Conservation (phyloP, 352 stramenopile species). For the Phytophthora sojae region DNA sequence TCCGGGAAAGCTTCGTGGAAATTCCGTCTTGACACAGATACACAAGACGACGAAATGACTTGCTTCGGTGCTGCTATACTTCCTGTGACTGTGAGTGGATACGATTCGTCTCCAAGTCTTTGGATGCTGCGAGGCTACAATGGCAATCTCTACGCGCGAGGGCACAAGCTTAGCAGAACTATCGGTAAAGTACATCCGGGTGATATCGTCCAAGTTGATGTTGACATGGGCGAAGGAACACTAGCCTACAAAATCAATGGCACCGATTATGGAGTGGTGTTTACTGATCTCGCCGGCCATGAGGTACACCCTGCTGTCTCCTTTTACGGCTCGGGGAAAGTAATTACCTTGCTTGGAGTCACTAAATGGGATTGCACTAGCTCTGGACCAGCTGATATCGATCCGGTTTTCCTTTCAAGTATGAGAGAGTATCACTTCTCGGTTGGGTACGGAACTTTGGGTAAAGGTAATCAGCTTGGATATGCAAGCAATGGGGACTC, state of each 20-base stretch:
- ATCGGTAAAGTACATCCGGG: constrained; percentile 92
- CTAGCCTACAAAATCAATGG: constrained; percentile 92
- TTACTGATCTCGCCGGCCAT: constrained; percentile 81
- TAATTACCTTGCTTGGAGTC: constrained; percentile 80
- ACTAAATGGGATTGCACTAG: constrained; percentile 75
- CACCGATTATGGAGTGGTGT: constrained; percentile 87
- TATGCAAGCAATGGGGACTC: constrained; percentile 66
- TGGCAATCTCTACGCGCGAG: constrained; percentile 90
- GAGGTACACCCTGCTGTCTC: constrained; percentile 90
- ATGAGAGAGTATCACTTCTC: constrained; percentile 82
- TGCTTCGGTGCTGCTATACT: constrained; percentile 92
- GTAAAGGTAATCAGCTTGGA: constrained; percentile 78
- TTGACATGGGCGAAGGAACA: constrained; percentile 90
- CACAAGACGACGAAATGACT: constrained; percentile 92
- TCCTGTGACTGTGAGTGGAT: constrained; percentile 88
- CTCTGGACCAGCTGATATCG: constrained; percentile 41
- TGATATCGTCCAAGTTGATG: constrained; percentile 87
- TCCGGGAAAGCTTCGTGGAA: constrained; percentile 87
- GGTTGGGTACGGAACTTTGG: constrained; percentile 83
- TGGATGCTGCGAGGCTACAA: constrained; percentile 95
- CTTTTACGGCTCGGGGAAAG: constrained; percentile 91
- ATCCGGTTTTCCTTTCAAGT: constrained; percentile 80
- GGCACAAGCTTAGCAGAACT: constrained; percentile 84
- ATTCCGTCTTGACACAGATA: constrained; percentile 90
- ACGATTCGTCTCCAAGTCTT: constrained; percentile 91